Conservation (phyloP, 1,284 basidiomycete species). For the Exsudoporus floridanus region DNA sequence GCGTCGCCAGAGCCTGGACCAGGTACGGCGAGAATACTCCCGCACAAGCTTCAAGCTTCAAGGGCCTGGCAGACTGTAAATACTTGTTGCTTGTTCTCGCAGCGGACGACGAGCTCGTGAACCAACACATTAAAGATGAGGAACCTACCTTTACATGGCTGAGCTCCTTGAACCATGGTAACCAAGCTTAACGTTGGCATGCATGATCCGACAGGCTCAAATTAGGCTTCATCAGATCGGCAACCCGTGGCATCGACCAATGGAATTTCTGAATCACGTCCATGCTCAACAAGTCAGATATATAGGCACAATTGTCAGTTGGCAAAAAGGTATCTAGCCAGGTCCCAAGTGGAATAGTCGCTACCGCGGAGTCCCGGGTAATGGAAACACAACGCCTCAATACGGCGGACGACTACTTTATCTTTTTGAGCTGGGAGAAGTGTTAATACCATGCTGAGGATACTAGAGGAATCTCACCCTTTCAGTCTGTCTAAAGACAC, state of each 20-base stretch:
- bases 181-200: too few species aligned
- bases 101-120: too few species aligned
- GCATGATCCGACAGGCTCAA: neutral
- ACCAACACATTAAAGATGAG: neutral
- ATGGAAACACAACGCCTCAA: neutral
- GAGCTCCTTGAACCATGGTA: too few species aligned
- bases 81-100: neutral
- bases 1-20: too few species aligned
- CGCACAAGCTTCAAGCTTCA: too few species aligned
- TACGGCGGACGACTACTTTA: constrained; percentile 47
- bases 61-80: too few species aligned
- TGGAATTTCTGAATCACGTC: neutral
- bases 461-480: constrained; percentile 47
- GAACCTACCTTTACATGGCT: too few species aligned
- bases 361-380: neutral
- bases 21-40: too few species aligned
- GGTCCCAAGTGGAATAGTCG: neutral
- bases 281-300: neutral
- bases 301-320: neutral
- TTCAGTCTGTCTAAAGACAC: constrained; percentile 68
- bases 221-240: neutral
- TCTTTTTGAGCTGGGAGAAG: constrained; percentile 59
- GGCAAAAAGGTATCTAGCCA: constrained; percentile 23
- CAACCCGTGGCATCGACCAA: too few species aligned
- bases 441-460: constrained; percentile 14